Base-by-base conservation (phyloP, 78 protist genomes). In the Pelomyxa schiedti region DNA sequence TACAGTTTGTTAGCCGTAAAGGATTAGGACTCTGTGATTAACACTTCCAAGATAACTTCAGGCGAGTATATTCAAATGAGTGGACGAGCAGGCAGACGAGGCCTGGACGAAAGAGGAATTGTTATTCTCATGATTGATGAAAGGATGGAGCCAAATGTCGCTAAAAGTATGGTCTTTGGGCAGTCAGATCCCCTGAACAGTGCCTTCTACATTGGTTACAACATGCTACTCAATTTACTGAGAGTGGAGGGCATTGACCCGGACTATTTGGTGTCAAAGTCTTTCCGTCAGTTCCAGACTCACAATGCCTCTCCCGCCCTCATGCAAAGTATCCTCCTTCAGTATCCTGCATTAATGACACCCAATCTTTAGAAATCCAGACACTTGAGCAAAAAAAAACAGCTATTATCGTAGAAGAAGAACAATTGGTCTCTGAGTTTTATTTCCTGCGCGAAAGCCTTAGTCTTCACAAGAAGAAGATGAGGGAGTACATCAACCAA, bases 21-120 rank as follows among this genome's bases (percentile, higher is more conserved):
- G n/a, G n/a, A n/a, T n/a, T n/a, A n/a, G n/a, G n/a, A n/a, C n/a
- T n/a, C n/a, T n/a, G n/a, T n/a, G n/a, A n/a, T n/a, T n/a, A n/a
- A n/a, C 0, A 41, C 41, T 4, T 38, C 30, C 28, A 38, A 94
- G 78, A 72, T 93, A 4, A 38, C 28, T 5, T 84, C 94, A 40
- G 96, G 96, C 36, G 98, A 95, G 78, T 95, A 89, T 66, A 91
- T 82, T n/a, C 99, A 97, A 82, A 93, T 93, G 98, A 53, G 86
- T 22, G 99, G 99, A 6, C 75, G 99, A 16, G 98, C 99, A 2
- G 99, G 99, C 7, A 82, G 99, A 16, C 79, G 99, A 26, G 99
- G 98, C 16, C 72, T 94, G 29, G 97, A 94, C 41, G 88, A 83
- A 26, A 67, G 88, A 42, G 97, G 97, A 64, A 80, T 93, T 9